phyloP scores from a whole-genome alignment of 306 rosid species.

The Purshia tridentata region DNA sequence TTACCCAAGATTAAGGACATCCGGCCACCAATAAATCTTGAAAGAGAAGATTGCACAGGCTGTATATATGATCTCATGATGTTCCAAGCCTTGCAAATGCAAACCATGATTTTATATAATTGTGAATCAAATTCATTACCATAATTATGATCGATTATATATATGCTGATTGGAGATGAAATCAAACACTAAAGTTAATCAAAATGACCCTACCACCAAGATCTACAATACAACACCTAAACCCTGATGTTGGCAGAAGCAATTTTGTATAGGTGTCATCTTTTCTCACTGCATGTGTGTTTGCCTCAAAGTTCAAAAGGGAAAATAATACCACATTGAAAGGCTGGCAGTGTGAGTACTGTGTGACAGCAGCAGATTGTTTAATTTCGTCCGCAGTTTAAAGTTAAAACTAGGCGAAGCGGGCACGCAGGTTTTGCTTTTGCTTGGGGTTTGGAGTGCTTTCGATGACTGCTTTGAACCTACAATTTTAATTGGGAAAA shows the following conservation, averaged over 20 bases:
- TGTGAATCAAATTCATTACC: not conserved
- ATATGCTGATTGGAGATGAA: not conserved
- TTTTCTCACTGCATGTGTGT: constrained; percentile 14
- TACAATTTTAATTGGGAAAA: constrained; percentile 21
- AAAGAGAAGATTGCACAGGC: constrained; percentile 10
- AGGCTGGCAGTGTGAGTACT: constrained; percentile 10
- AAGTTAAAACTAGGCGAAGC: constrained; percentile 21
- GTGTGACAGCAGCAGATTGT: not conserved
- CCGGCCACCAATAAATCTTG: constrained; percentile 7
- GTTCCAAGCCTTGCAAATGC: not conserved
- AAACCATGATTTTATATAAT: not conserved
- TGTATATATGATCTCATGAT: constrained; percentile 9
- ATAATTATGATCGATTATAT: not conserved
- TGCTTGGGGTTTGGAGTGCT: constrained; percentile 30
- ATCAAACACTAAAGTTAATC: not conserved
- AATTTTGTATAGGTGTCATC: constrained; percentile 18
- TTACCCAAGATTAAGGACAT: not conserved
- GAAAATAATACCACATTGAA: constrained; percentile 17
- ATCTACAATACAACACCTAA: not conserved
- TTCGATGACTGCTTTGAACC: constrained; percentile 36
- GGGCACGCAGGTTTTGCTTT: constrained; percentile 36
- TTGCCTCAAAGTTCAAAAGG: constrained; percentile 18
- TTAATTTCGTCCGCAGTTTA: constrained; percentile 25
- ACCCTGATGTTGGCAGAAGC: constrained; percentile 3
- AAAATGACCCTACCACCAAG: constrained; percentile 2